Evolutionary conservation across 768 basidiomycete species (phyloP).

Genomic region (Gymnopilus junonius): DNA sequence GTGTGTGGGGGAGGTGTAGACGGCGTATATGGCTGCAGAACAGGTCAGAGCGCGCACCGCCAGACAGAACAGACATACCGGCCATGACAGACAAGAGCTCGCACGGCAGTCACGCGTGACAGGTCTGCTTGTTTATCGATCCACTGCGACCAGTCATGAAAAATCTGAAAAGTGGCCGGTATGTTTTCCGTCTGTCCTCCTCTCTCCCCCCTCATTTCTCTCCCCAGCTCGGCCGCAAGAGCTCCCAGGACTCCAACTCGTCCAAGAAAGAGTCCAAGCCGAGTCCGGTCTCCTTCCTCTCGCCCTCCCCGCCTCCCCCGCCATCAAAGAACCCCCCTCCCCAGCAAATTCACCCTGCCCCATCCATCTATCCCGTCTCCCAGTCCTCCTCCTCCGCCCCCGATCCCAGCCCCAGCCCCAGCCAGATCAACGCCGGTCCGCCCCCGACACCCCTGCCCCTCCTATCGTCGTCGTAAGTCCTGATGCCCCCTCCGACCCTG

Average conservation of each 20-base stretch:
- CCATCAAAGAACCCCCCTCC: slow-evolving; percentile 26
- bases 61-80: slow-evolving; percentile 47
- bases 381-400: slow-evolving; percentile 44
- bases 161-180: slow-evolving; percentile 85
- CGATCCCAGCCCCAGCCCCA: slow-evolving; percentile 43
- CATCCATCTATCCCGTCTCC: slow-evolving; percentile 36
- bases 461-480: slow-evolving; percentile 89
- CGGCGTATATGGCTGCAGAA: slow-evolving; percentile 81
- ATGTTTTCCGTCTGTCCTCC: slow-evolving; percentile 31
- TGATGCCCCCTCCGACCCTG: slow-evolving; percentile 58
- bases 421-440: slow-evolving; percentile 63
- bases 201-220: slow-evolving; percentile 20
- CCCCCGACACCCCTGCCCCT: slow-evolving; percentile 56
- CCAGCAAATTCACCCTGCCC: slow-evolving; percentile 33
- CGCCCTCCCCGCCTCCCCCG: slow-evolving; percentile 55
- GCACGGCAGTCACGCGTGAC: slow-evolving; percentile 32
- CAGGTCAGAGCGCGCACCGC: slow-evolving; percentile 21
- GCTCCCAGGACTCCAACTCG: slow-evolving; percentile 63
- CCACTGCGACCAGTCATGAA: slow-evolving; percentile 61
- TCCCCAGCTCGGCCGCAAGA: slow-evolving; percentile 69
- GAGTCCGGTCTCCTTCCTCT: slow-evolving; percentile 16
- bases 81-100: slow-evolving; percentile 54
- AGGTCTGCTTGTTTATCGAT: slow-evolving; percentile 44
- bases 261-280: slow-evolving; percentile 65
- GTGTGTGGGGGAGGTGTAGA: slow-evolving; percentile 96